Base-by-base conservation (phyloP, 1,284 basidiomycete genomes). In the Singerocomus inundabilis region DNA sequence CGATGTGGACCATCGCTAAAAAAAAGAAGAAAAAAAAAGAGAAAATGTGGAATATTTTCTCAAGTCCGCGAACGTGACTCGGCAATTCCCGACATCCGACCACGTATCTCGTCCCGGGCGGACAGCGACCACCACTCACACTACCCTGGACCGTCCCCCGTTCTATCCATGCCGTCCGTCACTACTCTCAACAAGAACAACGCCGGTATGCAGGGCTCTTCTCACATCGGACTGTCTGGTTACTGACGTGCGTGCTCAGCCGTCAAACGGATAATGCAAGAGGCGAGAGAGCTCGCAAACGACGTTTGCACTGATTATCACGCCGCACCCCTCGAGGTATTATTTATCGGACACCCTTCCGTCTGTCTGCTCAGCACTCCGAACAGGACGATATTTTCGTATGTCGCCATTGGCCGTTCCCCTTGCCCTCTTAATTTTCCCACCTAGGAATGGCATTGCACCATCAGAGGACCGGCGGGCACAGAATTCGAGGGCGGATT, bases 241-340 rank as follows among this genome's bases (percentile, higher is more conserved):
- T 7, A 6, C 46, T 58, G 2, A 55, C 31, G 9, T 24, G 21
- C 28, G 2, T 5, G 39, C 31, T 12, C 32, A 71, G 92, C 93
- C 47, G 89, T 97, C 52, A 97, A 97, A 75, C 85, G 96, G 40
- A 97, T 98, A 58, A 91, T 98, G 83, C 92, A 93, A 67, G 95
- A 98, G 72, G 95, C 94, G 5, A 77, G 83, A 54, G 95, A 98
- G 67, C 81, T 97, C 8, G 82, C 85, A 6, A 81, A 80, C 48
- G 93, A 95, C 67, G 81, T 84, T 48, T 86, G 80, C 47, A 83
- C 85, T 1, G 91, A 94, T 63, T 95, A 94, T 65, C 73, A 80
- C 50, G 95, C 94, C 9, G 84, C 82, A 1, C 95, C 95, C 3
- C 73, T 96, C 13, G 95, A 97, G 81, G 91, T 93, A 53, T 49